phyloP scores from a whole-genome alignment of 129 eudicot genomes.

The Kitagawia praeruptora region DNA sequence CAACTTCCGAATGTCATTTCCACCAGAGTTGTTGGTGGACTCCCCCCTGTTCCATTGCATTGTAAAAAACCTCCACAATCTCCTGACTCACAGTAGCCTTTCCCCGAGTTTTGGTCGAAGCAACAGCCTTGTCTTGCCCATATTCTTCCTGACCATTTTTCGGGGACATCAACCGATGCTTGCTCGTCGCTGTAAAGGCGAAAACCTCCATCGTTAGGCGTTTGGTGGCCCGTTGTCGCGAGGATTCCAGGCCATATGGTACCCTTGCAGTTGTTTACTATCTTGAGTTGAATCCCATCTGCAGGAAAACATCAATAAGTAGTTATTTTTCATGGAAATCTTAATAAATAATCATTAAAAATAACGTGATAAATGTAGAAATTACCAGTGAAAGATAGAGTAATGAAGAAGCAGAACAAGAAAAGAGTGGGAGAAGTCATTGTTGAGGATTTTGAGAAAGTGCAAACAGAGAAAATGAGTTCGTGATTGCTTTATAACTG shows the following conservation, averaged over 20 bases:
- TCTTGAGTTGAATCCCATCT: slow-evolving; percentile 37
- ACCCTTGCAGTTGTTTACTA: slow-evolving; percentile 40
- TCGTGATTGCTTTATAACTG: not conserved
- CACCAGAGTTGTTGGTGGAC: slow-evolving; percentile 42
- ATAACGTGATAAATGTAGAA: not conserved
- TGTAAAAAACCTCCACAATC: slow-evolving; percentile 41
- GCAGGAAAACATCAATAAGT: slow-evolving; percentile 12
- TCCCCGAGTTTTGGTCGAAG: slow-evolving; percentile 24
- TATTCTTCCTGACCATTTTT: slow-evolving; percentile 41
- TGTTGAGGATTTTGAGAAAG: not conserved
- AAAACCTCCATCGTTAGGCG: slow-evolving; percentile 36
- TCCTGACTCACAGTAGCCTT: slow-evolving; percentile 39
- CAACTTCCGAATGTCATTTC: slow-evolving; percentile 45
- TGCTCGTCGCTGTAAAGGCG: slow-evolving; percentile 19
- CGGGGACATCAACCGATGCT: slow-evolving; percentile 20
- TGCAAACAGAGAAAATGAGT: not conserved
- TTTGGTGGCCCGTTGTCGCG: slow-evolving; percentile 24
- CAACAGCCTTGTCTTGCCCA: slow-evolving; percentile 53
- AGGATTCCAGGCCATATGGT: slow-evolving; percentile 49
- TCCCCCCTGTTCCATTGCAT: slow-evolving; percentile 36
- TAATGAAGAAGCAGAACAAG: slow-evolving; percentile 13
- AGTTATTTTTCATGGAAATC: not conserved
- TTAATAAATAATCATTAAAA: not conserved
- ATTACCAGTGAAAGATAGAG: slow-evolving; percentile 16
- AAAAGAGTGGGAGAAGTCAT: not conserved